A percentile compares a stretch with the other conserved stretches of the same genome.
These are phyloP conservation scores for Chrysoporthe deuterocubensis DNA, from an alignment of 2,329 filamentous ascomycete species.

Conservation along the genomic window DNA sequence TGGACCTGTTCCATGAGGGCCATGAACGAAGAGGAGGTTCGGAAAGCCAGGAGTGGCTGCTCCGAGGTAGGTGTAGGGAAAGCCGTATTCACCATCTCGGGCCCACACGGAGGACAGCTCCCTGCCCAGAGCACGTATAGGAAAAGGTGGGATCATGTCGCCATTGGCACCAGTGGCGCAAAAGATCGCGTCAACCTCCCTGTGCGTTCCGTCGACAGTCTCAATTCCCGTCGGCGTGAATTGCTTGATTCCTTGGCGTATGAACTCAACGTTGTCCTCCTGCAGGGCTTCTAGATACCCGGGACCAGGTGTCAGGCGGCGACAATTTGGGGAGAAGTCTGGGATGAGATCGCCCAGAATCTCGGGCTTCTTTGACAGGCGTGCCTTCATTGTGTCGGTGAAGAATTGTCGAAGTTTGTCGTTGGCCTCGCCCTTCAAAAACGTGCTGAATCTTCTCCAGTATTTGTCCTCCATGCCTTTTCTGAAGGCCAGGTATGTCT, in stretches of 20 bases:
- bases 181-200: slow-evolving; percentile 67
- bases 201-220: slow-evolving; percentile 58
- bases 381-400: slow-evolving; percentile 55
- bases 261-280: slow-evolving; percentile 65
- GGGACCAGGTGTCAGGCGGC: slow-evolving; percentile 67
- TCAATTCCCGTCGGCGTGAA: slow-evolving; percentile 65
- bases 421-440: slow-evolving; percentile 58
- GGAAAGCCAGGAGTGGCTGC: slow-evolving; percentile 67
- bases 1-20: slow-evolving; percentile 61
- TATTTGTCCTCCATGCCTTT: slow-evolving; percentile 64
- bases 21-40: slow-evolving; percentile 68
- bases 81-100: slow-evolving; percentile 58
- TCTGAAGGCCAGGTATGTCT: slow-evolving; percentile 63
- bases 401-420: slow-evolving; percentile 51
- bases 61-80: slow-evolving; percentile 71
- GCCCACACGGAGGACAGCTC: slow-evolving; percentile 62
- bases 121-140: slow-evolving; percentile 58
- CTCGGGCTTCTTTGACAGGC: slow-evolving; percentile 58
- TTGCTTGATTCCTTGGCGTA: slow-evolving; percentile 58
- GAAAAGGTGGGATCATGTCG: slow-evolving; percentile 62
- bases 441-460: slow-evolving; percentile 59
- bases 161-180: slow-evolving; percentile 71
- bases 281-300: slow-evolving; percentile 69
- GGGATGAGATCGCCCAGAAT: slow-evolving; percentile 61
- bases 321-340: slow-evolving; percentile 66